Evolutionary conservation across 2,329 filamentous ascomycete species (phyloP), one percentile per base, ranked within the genome.

Genomic region (Periconia sp.): DNA sequence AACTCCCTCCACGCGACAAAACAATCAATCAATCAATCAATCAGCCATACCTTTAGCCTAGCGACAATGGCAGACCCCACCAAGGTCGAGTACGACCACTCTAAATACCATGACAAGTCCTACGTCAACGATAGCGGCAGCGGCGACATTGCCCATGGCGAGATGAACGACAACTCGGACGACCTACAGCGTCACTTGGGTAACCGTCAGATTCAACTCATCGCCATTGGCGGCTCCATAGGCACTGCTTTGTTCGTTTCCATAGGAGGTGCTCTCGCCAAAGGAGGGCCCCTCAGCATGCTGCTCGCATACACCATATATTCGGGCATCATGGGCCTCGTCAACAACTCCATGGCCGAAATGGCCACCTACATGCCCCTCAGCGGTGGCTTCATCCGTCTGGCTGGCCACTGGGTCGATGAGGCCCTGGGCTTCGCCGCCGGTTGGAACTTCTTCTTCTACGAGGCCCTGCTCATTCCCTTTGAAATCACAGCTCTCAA

Each of bases 311-410:
- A 83, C 65, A 75, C 77, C 33, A 57, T 85, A 42, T 86, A 87
- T 66, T 77, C 76, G 37, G 68, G 75, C 62, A 64, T 87, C 50
- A 77, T 88, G 54, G 85, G 76, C 20, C 74, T 85, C 45, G 82
- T 88, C 65, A 88, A 87, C 77, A 88, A 87, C 65, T 81, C 79
- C 56, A 77, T 87, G 54, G 85, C 85, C 9, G 85, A 88, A 68
- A 88, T 88, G 85, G 81, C 77, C 30, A 78, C 79, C 37, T 82
- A 81, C 57, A 84, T 85, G 78, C 85, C 86, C 20, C 79, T 88
- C 45, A 81, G 79, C 41, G 85, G 85, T 57, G 82, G 82, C 2
- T 88, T 87, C 65, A 81, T 88, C 58, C 83, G 85, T 55, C 78
- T 87, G 63, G 84, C 84, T 5, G 84, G 85, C 27, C 77, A 84